Conservation (phyloP, 2,329 filamentous ascomycete species). For the Trichoderma afroharzianum region DNA sequence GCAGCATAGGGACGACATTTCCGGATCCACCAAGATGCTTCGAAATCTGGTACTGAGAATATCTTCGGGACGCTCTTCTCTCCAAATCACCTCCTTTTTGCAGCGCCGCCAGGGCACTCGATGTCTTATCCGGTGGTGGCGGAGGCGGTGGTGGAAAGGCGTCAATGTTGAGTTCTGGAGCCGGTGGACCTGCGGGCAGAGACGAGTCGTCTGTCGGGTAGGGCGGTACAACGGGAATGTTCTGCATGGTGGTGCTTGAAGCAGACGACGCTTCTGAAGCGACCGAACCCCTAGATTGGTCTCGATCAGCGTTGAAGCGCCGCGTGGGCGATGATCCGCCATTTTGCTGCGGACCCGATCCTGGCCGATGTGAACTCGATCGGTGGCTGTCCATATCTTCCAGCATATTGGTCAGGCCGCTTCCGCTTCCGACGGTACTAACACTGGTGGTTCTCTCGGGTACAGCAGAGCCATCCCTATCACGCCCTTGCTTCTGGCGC, state of each 20-base stretch:
- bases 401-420: constrained; percentile 52
- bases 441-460: constrained; percentile 55
- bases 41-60: constrained; percentile 94
- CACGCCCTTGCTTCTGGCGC: constrained; percentile 56
- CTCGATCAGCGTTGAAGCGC: constrained; percentile 45
- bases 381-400: constrained; percentile 58
- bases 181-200: constrained; percentile 39
- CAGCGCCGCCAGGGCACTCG: constrained; percentile 85
- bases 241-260: constrained; percentile 74
- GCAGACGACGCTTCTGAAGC: constrained; percentile 61
- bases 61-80: constrained; percentile 84
- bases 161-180: constrained; percentile 54
- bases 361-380: constrained; percentile 34
- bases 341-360: constrained; percentile 27
- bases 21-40: constrained; percentile 82
- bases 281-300: constrained; percentile 49
- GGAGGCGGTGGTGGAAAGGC: constrained; percentile 68
- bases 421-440: constrained; percentile 55
- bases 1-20: constrained; percentile 81
- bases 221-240: constrained; percentile 68
- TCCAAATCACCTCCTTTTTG: constrained; percentile 92
- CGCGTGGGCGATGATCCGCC: constrained; percentile 45
- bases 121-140: constrained; percentile 68
- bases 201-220: constrained; percentile 61
- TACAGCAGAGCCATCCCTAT: constrained; percentile 42